phyloP scores from a whole-genome alignment of 306 rosid genomes.

The Neltuma alba region DNA sequence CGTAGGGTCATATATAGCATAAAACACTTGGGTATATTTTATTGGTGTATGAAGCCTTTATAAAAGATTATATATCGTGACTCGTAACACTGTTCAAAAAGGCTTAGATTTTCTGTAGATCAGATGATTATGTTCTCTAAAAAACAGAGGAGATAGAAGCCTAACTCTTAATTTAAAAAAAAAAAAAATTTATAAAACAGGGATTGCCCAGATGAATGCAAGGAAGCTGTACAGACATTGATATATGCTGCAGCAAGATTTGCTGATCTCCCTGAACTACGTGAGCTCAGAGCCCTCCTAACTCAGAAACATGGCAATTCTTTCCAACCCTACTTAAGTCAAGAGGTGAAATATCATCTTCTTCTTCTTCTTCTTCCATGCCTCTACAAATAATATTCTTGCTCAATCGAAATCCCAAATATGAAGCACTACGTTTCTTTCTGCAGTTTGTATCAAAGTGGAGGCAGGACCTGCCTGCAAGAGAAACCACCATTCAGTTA shows the following conservation, averaged over 20 bases:
- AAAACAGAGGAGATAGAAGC: too few relatives aligned
- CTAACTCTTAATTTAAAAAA: too few relatives aligned
- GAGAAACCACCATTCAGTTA: conserved; percentile 64
- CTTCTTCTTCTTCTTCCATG: too few relatives aligned
- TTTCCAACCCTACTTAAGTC: conserved; percentile 47
- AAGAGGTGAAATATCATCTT: too few relatives aligned
- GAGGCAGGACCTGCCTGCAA: conserved; percentile 45
- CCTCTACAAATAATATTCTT: neutral
- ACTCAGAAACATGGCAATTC: conserved; percentile 61
- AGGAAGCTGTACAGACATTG: conserved; percentile 74
- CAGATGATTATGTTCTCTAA: neutral
- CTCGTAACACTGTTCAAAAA: too few relatives aligned
- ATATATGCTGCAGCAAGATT: conserved; percentile 77
- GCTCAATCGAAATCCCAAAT: neutral
- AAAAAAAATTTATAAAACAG: too few relatives aligned
- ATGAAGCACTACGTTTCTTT: neutral
- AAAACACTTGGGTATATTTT: too few relatives aligned
- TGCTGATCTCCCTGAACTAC: conserved; percentile 77
- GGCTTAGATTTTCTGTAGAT: too few relatives aligned
- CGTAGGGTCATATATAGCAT: too few relatives aligned
- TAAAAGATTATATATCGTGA: too few relatives aligned
- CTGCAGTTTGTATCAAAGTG: conserved; percentile 61
- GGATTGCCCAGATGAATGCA: conserved; percentile 92
- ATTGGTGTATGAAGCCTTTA: too few relatives aligned
- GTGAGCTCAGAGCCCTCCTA: conserved; percentile 63